Base-by-base conservation (phyloP, 139 green algal species). In the Chlorella ohadii region DNA sequence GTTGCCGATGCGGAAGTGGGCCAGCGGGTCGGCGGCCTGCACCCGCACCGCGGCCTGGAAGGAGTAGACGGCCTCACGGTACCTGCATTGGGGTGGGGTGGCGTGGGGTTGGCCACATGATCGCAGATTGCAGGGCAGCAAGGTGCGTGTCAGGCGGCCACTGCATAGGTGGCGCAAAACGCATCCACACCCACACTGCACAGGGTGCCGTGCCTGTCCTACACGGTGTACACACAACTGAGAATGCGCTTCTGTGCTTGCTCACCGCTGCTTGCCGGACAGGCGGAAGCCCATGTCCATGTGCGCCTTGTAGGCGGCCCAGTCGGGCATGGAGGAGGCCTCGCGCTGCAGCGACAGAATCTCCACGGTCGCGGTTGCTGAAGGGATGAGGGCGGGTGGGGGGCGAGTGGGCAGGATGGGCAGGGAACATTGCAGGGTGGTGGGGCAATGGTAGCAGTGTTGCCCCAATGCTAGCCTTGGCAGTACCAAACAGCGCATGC, bases 201-300 rank as follows among this genome's bases (percentile, higher is more conserved):
- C n/a, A n/a, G n/a, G n/a, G n/a, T n/a, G n/a, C n/a, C n/a, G n/a
- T n/a, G n/a, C n/a, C n/a, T n/a, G n/a, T n/a, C n/a, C n/a, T n/a
- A n/a, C n/a, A n/a, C n/a, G n/a, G n/a, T n/a, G n/a, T n/a, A n/a
- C n/a, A n/a, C n/a, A n/a, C n/a, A n/a, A n/a, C n/a, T n/a, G n/a
- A n/a, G n/a, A 51, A 9, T 51, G 44, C 44, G 44, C 44, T 51
- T n/a, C n/a, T n/a, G n/a, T n/a, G n/a, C n/a, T n/a, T 51, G 44
- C 59, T 6, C 44, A 70, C 36, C 38, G 55, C 16, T 81, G 64
- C 38, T 81, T 51, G n/a, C n/a, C 28, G 17, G 44, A 64, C 44
- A 94, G 88, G 51, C 88, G n/a, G 38, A 81, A 82, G 55, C 92
- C 92, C 71, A 96, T 84, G 76, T 90, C 92, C 92, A 95, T 95